Base-by-base conservation (phyloP, 2,329 filamentous ascomycete species). In the Fusarium abutilonis region DNA sequence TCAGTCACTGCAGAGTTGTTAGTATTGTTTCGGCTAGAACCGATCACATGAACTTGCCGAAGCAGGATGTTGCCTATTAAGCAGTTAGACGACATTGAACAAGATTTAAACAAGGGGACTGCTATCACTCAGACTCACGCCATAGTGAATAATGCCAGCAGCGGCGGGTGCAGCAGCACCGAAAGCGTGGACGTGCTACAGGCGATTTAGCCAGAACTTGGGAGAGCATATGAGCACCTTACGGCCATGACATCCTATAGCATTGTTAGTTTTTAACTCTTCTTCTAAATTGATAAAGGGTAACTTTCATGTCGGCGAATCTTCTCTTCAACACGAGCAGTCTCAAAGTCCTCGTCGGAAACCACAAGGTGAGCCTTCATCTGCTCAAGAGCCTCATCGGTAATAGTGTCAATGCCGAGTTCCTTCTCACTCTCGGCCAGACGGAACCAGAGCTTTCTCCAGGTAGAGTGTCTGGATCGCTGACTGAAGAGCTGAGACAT, bases 401-500 rank as follows among this genome's bases (percentile, higher is more conserved):
- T 62, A 45, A 64, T 64, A 35, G 46, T 56, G 21, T 43, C 42
- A 14, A 64, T 67, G 15, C 64, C 49, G 5, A 67, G 41, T 49
- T 67, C 53, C 52, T 51, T 51, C 56, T 67, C 63, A 26, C 39
- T 31, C 43, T 66, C 63, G 10, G 56, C 64, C 14, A 64, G 64
- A 21, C 50, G 42, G 5, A 53, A 39, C 56, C 64, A 67, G 8
- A 64, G 49, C 51, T 66, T 55, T 6, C 63, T 52, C 64, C 65
- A 67, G 31, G 58, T 65, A 3, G 54, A 63, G 31, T 53, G 41
- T 17, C 65, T 46, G 15, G 61, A 52, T 26, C 54, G 3, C 13
- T 50, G 54, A 13, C 54, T 57, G 52, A 56, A 57, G 17, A 57
- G 52, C n/a, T 57, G 54, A 6, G 52, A 56, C 36, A 57, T 26